Percentiles rank a stretch among this genome's conserved stretches.
Evolutionary conservation across 345 rosid genomes (phyloP).

Genomic region (Eucalyptus urophylla): DNA sequence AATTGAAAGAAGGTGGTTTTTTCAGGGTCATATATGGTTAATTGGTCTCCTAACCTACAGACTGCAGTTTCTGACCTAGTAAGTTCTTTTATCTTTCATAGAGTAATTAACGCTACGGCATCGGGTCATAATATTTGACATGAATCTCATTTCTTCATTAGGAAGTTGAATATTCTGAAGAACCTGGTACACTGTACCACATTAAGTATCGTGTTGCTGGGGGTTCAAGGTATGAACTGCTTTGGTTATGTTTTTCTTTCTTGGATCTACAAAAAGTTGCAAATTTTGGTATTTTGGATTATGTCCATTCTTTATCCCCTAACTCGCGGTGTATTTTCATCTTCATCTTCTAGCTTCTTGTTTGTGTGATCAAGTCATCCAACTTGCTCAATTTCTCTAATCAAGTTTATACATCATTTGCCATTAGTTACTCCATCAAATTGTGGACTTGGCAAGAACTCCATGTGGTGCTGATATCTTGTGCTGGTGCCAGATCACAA

Average conservation of each 20-base stretch:
- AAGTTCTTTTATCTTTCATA: conserved; percentile 13
- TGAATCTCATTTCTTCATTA: conserved; percentile 4
- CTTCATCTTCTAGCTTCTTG: neutral
- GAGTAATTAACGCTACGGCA: neutral
- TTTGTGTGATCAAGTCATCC: neutral
- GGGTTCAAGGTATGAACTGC: conserved; percentile 13
- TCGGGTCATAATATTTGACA: neutral
- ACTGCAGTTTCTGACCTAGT: conserved; percentile 99
- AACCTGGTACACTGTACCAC: conserved; percentile 70
- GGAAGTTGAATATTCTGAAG: conserved; percentile 99
- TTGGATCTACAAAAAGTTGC: neutral
- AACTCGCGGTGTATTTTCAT: neutral
- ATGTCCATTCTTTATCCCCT: neutral
- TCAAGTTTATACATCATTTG: neutral
- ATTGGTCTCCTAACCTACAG: conserved; percentile 98
- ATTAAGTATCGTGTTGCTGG: conserved; percentile 98
- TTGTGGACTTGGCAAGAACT: neutral
- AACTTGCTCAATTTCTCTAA: neutral
- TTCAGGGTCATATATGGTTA: conserved; percentile 95
- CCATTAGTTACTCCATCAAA: neutral
- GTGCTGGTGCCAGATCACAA: neutral
- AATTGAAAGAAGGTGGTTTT: neutral
- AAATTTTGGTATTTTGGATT: neutral
- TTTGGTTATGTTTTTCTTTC: neutral
- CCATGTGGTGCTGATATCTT: neutral